Percentiles rank a stretch among this genome's conserved stretches.
phyloP scores from a whole-genome alignment of 2,329 filamentous ascomycete genomes.

The Didymella sp. region DNA sequence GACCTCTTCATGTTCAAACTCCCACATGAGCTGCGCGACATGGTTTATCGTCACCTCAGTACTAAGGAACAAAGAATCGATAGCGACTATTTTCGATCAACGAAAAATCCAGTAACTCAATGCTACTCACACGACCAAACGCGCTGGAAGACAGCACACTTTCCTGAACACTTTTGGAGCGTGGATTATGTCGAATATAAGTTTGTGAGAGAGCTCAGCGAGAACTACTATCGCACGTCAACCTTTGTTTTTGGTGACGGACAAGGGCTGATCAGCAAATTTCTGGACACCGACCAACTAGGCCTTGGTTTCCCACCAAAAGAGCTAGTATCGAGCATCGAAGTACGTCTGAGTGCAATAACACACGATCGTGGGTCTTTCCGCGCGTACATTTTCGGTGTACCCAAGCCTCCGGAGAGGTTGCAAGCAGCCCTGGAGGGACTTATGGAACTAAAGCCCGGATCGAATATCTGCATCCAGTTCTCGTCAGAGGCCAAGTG shows the following conservation, averaged over 20 bases:
- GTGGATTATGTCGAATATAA: slow-evolving; percentile 8
- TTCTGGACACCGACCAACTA: slow-evolving; percentile 27
- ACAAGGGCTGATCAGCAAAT: slow-evolving; percentile 24
- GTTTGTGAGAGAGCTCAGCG: slow-evolving; percentile 23
- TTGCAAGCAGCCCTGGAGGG: slow-evolving; percentile 25
- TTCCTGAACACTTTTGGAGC: slow-evolving; percentile 29
- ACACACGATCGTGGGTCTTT: slow-evolving; percentile 28
- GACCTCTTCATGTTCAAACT: slow-evolving; percentile 18
- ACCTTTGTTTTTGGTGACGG: slow-evolving; percentile 30
- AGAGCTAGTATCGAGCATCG: slow-evolving; percentile 20
- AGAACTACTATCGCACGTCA: slow-evolving; percentile 30
- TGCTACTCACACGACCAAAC: slow-evolving; percentile 26
- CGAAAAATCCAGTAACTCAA: slow-evolving; percentile 24
- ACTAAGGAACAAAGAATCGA: slow-evolving; percentile 23
- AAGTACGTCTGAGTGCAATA: slow-evolving; percentile 28
- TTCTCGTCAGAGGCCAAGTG: slow-evolving; percentile 25
- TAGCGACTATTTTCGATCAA: slow-evolving; percentile 31
- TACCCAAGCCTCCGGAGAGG: slow-evolving; percentile 25
- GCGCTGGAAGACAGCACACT: slow-evolving; percentile 28
- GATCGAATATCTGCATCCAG: slow-evolving; percentile 24
- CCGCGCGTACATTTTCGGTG: slow-evolving; percentile 30
- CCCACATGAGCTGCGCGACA: slow-evolving; percentile 30
- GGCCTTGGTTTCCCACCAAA: slow-evolving; percentile 17
- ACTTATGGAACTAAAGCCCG: slow-evolving; percentile 22
- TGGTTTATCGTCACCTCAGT: slow-evolving; percentile 28